These are phyloP conservation scores for Penstemon davidsonii DNA, from an alignment of 257 asterid species.

Conservation along the genomic window DNA sequence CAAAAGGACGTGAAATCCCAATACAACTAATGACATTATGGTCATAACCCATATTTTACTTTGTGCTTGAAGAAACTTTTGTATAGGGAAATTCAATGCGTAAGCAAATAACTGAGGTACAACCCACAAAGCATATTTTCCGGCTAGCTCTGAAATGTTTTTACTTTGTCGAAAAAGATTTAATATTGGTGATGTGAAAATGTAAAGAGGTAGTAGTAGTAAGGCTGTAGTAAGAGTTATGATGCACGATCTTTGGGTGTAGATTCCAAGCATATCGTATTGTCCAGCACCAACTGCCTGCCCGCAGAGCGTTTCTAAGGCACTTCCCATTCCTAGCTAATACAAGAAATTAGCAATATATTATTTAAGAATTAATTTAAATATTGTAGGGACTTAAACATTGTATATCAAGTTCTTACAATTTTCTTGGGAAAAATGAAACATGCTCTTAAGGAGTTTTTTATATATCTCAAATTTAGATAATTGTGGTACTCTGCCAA, in stretches of 20 bases:
- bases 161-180: conserved; percentile 47
- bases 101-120: conserved; percentile 76
- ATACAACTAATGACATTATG: conserved; percentile 39
- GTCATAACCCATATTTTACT: conserved; percentile 91
- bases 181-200: conserved; percentile 57
- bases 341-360: conserved; percentile 17
- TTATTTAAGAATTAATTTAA: neutral
- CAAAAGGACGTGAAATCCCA: conserved; percentile 63
- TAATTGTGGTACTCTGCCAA: neutral
- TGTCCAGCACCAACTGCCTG: conserved; percentile 87
- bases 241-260: conserved; percentile 75
- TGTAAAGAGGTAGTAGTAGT: conserved; percentile 53
- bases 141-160: conserved; percentile 54
- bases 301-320: conserved; percentile 85
- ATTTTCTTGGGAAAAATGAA: neutral
- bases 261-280: conserved; percentile 62
- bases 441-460: no score
- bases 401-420: neutral
- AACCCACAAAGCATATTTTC: conserved; percentile 66
- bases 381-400: no score
- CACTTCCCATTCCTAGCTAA: conserved; percentile 96
- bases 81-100: conserved; percentile 73
- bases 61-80: conserved; percentile 84
- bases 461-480: neutral
- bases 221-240: conserved; percentile 53